phyloP scores from a whole-genome alignment of 2,329 filamentous ascomycete genomes.

The Huntiella decipiens region DNA sequence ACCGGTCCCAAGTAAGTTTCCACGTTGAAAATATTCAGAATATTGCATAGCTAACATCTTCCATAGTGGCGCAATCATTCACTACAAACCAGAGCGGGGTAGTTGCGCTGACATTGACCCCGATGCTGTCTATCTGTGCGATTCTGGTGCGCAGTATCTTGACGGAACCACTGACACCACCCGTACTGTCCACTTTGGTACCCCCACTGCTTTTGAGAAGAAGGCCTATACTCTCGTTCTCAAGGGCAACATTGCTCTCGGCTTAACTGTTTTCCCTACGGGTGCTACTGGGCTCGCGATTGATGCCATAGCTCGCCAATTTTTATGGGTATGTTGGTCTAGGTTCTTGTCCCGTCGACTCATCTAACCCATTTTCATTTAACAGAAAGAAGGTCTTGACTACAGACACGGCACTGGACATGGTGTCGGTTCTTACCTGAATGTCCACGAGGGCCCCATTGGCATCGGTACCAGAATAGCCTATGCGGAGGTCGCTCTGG shows the following conservation, averaged over 20 bases:
- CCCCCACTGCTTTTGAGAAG: conserved; percentile 64
- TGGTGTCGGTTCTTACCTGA: conserved; percentile 84
- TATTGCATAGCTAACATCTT: conserved; percentile 9
- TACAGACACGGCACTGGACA: conserved; percentile 95
- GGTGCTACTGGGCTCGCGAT: conserved; percentile 86
- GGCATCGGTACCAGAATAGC: conserved; percentile 85
- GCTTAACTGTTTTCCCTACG: conserved; percentile 77
- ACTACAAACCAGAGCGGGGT: conserved; percentile 77
- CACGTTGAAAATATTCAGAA: no score
- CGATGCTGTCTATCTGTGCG: conserved; percentile 75
- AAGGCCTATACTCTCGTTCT: conserved; percentile 86
- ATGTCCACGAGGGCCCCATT: conserved; percentile 93
- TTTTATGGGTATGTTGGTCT: conserved; percentile 52
- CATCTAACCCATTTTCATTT: neutral
- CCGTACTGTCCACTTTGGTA: conserved; percentile 77
- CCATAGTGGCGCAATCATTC: conserved; percentile 77
- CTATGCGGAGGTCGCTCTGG: conserved; percentile 75
- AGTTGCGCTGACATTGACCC: conserved; percentile 72
- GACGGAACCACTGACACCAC: conserved; percentile 96
- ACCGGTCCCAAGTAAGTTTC: conserved; percentile 52
- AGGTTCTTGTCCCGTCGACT: neutral
- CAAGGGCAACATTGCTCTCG: conserved; percentile 82
- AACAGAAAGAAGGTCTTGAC: conserved; percentile 57
- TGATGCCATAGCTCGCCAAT: conserved; percentile 73
- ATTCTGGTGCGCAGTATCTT: conserved; percentile 89